Base-by-base conservation (phyloP, 768 basidiomycete genomes). In the Mycena venus region DNA sequence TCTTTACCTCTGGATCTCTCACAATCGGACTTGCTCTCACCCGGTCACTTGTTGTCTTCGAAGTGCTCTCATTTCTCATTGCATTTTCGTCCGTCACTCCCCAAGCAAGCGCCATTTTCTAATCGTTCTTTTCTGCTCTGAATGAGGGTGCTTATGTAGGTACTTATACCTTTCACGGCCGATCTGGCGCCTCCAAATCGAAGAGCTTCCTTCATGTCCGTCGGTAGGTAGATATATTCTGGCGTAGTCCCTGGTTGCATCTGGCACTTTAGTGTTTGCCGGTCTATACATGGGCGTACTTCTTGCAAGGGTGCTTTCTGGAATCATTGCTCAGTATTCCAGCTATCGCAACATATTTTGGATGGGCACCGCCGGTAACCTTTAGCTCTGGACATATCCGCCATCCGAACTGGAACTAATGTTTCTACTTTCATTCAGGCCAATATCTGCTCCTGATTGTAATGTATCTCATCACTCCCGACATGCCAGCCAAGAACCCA, bases 121-220 rank as follows among this genome's bases (percentile, higher is more conserved):
- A 14, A 1, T 9, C 42, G 2, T 3, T 0, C 17, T 34, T 21
- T 27, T 19, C 7, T 6, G 21, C n/a, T 19, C n/a, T 49, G 19
- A 49, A 23, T 49, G 19, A 49, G 19, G 6, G 6, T 4, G 23
- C 19, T 49, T n/a, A 25, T 59, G 4, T 15, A 75, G 74, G 68
- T 75, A 1, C 32, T 75, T 4, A 70, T 70, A 9, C 78, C 78
- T 8, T 81, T 88, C 68, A 89, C 92, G 1, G 93, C 87, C 4
- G 93, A 94, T 80, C 87, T 94, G 23, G 91, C 93, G 0, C 87
- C 89, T 3, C 85, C 89, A 0, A 85, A 90, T 49, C 84, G 85
- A 25, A 55, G 64, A n/a, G 64, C 63, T 12, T 59, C 87, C 19
- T 88, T 91, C 4, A 82, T 94, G 55, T 88, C n/a, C n/a, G n/a